Conservation (phyloP, 306 rosid genomes). For the Macrotyloma uniflorum region DNA sequence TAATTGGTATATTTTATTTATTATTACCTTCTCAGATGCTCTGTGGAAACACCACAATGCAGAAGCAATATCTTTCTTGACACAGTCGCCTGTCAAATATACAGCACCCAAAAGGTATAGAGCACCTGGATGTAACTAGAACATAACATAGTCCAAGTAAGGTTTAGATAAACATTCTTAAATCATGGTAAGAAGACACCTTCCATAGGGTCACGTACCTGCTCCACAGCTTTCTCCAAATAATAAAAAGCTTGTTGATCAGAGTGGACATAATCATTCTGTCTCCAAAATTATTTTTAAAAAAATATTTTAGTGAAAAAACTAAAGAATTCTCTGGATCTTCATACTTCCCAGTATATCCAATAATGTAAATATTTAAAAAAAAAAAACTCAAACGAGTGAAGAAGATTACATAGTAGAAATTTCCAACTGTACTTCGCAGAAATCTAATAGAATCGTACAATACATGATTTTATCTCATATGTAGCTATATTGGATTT, state of each 20-base stretch:
- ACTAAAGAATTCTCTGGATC: background rate
- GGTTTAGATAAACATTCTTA: slow-evolving; percentile 38
- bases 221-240: slow-evolving; percentile 94
- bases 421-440: slow-evolving; percentile 13
- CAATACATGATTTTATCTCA: background rate
- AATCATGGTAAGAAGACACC: slow-evolving; percentile 30
- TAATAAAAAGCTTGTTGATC: slow-evolving; percentile 94
- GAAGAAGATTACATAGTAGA: background rate
- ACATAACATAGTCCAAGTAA: slow-evolving; percentile 44
- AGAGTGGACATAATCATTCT: slow-evolving; percentile 82
- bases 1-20: slow-evolving; percentile 1
- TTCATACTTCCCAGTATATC: slow-evolving; percentile 1
- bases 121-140: slow-evolving; percentile 93
- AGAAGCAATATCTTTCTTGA: slow-evolving; percentile 73
- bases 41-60: slow-evolving; percentile 93
- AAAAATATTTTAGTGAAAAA: background rate
- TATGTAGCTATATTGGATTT: background rate
- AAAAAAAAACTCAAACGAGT: background rate
- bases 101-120: slow-evolving; percentile 91
- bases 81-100: slow-evolving; percentile 86
- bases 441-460: background rate
- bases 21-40: slow-evolving; percentile 86
- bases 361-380: slow-evolving; percentile 10
- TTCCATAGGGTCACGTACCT: slow-evolving; percentile 56
- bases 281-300: background rate